Conservation (phyloP, 352 stramenopile genomes). For the Pythium oligandrum region DNA sequence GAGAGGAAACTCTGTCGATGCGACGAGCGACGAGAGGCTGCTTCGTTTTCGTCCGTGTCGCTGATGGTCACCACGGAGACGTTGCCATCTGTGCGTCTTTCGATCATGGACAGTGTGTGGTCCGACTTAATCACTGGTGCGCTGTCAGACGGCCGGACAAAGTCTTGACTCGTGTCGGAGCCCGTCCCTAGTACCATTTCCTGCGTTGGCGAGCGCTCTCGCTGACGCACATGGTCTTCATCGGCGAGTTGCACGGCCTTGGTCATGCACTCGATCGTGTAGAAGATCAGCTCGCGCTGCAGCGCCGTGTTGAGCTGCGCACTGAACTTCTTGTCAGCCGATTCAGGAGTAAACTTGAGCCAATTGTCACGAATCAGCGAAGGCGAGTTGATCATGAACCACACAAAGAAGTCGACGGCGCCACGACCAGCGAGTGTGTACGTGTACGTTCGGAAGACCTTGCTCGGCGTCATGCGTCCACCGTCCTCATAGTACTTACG, state of each 20-base stretch:
- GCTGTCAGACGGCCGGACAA: too few species aligned
- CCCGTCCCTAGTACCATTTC: constrained; percentile 25
- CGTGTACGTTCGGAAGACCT: constrained; percentile 60
- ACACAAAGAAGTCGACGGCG: constrained; percentile 76
- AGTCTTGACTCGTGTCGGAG: constrained; percentile 2
- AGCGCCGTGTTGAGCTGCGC: constrained; percentile 86
- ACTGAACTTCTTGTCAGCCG: constrained; percentile 75
- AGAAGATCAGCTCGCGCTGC: constrained; percentile 86
- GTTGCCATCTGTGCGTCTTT: too few species aligned
- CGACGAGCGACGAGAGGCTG: too few species aligned
- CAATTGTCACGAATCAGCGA: constrained; percentile 50
- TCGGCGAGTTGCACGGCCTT: constrained; percentile 64
- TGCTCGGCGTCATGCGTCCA: constrained; percentile 33
- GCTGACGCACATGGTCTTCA: constrained; percentile 44
- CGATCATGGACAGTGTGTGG: too few species aligned
- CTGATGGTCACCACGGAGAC: too few species aligned
- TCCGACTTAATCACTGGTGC: too few species aligned
- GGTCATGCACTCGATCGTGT: constrained; percentile 87
- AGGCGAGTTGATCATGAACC: constrained; percentile 83
- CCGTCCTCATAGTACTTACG: constrained; percentile 37
- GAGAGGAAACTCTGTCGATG: constrained; percentile 15
- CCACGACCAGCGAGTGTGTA: constrained; percentile 66
- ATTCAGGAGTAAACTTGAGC: constrained; percentile 74
- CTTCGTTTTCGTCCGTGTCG: too few species aligned
- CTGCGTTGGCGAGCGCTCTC: constrained; percentile 44